Evolutionary conservation across 2,329 filamentous ascomycete genomes (phyloP).

Genomic region (Fusarium scirpi): DNA sequence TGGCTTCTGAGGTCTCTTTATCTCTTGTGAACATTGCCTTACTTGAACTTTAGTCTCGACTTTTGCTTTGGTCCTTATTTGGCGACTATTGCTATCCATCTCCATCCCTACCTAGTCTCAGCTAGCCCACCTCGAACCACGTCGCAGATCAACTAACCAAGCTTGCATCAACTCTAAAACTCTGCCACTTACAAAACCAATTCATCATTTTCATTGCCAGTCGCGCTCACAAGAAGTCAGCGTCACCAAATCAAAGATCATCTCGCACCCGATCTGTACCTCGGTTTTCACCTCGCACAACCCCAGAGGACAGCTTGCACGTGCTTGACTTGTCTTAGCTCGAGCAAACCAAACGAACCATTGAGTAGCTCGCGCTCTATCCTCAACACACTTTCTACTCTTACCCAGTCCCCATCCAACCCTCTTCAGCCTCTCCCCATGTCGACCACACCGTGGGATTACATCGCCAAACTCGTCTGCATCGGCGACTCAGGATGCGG

Average conservation of each 20-base stretch:
- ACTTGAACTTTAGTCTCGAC: neutral
- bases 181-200: conserved; percentile 19
- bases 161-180: conserved; percentile 25
- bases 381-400: conserved; percentile 11
- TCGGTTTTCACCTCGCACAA: conserved; percentile 23
- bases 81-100: conserved; percentile 11
- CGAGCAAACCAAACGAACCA: neutral
- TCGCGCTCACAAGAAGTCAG: conserved; percentile 17
- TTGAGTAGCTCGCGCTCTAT: conserved; percentile 10
- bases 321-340: conserved; percentile 28
- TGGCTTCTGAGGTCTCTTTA: neutral
- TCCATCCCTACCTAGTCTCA: neutral
- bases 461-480: conserved; percentile 98
- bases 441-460: conserved; percentile 87
- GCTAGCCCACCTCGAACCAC: conserved; percentile 10
- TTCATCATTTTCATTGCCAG: conserved; percentile 2
- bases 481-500: conserved; percentile 97
- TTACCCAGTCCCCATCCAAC: conserved; percentile 7
- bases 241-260: neutral
- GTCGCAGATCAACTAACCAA: conserved; percentile 22
- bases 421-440: conserved; percentile 53
- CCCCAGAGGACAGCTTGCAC: conserved; percentile 38
- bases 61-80: conserved; percentile 8
- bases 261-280: conserved; percentile 4
- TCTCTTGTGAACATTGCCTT: neutral